phyloP scores from a whole-genome alignment of 148 eudicot genomes.

The Rheum nobile region DNA sequence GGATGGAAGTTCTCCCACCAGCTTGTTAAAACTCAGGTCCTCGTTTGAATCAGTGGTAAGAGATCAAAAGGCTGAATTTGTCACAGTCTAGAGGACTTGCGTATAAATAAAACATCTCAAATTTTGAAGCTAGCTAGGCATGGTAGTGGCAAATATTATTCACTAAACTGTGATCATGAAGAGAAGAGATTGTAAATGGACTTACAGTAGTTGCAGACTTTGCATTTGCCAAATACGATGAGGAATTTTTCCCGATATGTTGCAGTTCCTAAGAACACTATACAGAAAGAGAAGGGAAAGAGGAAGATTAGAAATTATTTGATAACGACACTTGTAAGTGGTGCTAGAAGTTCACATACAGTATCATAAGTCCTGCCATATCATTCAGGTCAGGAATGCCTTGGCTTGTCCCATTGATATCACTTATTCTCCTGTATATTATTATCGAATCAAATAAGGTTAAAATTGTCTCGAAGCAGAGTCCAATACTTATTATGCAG shows the following conservation, averaged over 20 bases:
- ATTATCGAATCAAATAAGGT: neutral
- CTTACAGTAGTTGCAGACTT: constrained; percentile 48
- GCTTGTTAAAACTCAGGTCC: too few relatives aligned
- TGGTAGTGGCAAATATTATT: too few relatives aligned
- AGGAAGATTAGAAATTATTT: neutral
- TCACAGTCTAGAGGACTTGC: too few relatives aligned
- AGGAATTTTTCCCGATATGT: constrained; percentile 56
- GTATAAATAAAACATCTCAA: too few relatives aligned
- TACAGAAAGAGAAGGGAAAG: constrained; percentile 16
- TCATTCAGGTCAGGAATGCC: constrained; percentile 39
- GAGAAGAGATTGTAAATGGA: constrained; percentile 4
- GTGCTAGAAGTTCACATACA: constrained; percentile 21
- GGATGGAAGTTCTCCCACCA: too few relatives aligned
- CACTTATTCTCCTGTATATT: constrained; percentile 58
- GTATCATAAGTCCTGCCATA: constrained; percentile 19
- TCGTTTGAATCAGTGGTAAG: too few relatives aligned
- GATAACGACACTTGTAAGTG: neutral
- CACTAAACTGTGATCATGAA: neutral
- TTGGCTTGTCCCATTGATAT: constrained; percentile 38
- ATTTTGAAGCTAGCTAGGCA: too few relatives aligned
- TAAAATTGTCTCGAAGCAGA: neutral
- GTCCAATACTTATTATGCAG: constrained; percentile 5
- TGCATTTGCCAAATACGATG: constrained; percentile 37
- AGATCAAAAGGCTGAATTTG: too few relatives aligned
- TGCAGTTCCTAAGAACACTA: constrained; percentile 67